phyloP scores from a whole-genome alignment of 192 early-diverging fungal species.

The Spizellomyces sp. region DNA sequence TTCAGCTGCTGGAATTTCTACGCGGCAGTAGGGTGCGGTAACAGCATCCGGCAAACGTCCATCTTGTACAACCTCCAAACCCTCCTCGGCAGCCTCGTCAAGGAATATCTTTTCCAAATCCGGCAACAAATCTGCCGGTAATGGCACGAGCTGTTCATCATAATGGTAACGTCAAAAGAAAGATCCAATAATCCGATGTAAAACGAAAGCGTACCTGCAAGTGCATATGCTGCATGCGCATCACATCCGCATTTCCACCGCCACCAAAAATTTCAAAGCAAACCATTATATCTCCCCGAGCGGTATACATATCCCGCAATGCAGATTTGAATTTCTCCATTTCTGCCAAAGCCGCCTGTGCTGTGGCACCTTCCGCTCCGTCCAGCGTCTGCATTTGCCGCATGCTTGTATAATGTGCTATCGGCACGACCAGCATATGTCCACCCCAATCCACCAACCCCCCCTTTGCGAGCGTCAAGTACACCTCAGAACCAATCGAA shows the following conservation, averaged over 20 bases:
- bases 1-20: conserved; percentile 29
- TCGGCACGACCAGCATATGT: conserved; percentile 77
- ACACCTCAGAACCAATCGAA: conserved; percentile 78
- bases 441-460: conserved; percentile 76
- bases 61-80: conserved; percentile 41
- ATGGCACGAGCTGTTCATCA: conserved; percentile 44
- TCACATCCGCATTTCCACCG: conserved; percentile 6
- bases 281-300: conserved; percentile 62
- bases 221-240: conserved; percentile 59
- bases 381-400: conserved; percentile 30
- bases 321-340: conserved; percentile 26
- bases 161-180: not conserved
- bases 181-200: not conserved
- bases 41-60: conserved; percentile 27
- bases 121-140: conserved; percentile 48
- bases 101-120: conserved; percentile 43
- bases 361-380: conserved; percentile 25
- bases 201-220: conserved; percentile 53
- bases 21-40: conserved; percentile 28
- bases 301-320: conserved; percentile 22
- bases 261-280: conserved; percentile 74
- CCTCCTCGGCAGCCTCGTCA: conserved; percentile 44
- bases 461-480: conserved; percentile 90
- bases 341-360: conserved; percentile 28
- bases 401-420: conserved; percentile 47